A percentile compares a stretch with the other conserved stretches of the same genome.
Conservation (phyloP, 2,329 filamentous ascomycete species). For the Acrocalymma vagum region DNA sequence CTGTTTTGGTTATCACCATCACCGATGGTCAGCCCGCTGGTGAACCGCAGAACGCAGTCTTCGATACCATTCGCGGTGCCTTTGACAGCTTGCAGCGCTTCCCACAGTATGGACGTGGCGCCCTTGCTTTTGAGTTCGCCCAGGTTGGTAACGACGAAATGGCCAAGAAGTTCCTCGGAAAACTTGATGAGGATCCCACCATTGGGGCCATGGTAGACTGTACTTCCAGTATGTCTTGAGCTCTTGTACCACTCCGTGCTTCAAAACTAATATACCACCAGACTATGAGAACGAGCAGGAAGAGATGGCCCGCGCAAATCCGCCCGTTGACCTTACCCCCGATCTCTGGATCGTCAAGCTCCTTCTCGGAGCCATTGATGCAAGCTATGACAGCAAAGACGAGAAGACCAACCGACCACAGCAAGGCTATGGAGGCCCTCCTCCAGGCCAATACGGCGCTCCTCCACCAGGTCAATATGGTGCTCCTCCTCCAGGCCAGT, state of each 20-base stretch:
- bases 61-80: conserved; percentile 65
- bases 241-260: neutral
- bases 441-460: conserved; percentile 39
- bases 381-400: conserved; percentile 71
- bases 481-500: conserved; percentile 28
- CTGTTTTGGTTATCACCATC: conserved; percentile 71
- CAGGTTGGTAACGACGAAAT: conserved; percentile 73
- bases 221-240: conserved; percentile 67
- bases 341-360: conserved; percentile 74
- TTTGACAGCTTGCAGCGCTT: conserved; percentile 57
- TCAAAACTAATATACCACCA: conserved; percentile 31
- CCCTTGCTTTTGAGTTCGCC: conserved; percentile 73
- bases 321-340: conserved; percentile 69
- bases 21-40: conserved; percentile 73
- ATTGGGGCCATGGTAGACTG: conserved; percentile 72
- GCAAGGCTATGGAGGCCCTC: conserved; percentile 40
- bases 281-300: conserved; percentile 74
- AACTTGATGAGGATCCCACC: conserved; percentile 69
- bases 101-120: conserved; percentile 62
- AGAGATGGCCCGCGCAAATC: conserved; percentile 69
- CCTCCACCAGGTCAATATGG: conserved; percentile 31
- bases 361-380: conserved; percentile 72
- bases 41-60: conserved; percentile 64
- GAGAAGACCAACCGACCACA: conserved; percentile 60
- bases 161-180: conserved; percentile 69